Conservation (phyloP, 306 rosid genomes). For the Corylus americana region DNA sequence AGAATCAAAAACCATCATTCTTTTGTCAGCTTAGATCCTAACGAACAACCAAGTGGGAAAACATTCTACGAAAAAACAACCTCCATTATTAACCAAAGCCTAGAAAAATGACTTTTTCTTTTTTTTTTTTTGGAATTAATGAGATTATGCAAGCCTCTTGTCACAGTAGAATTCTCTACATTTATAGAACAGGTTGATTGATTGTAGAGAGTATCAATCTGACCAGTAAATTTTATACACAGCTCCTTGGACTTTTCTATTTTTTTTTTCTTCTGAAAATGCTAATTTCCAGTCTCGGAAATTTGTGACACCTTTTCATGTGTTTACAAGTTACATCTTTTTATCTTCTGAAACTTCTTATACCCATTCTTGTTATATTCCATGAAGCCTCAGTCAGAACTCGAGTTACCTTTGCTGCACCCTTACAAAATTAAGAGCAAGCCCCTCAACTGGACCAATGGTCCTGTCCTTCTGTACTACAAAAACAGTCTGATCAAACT, state of each 20-base stretch:
- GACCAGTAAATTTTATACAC: not conserved
- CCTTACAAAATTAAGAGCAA: conserved; percentile 59
- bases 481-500: conserved; percentile 93
- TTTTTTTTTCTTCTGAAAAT: not conserved
- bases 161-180: not conserved
- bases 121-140: not conserved
- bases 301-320: not conserved
- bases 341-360: not conserved
- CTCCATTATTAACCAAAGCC: not conserved
- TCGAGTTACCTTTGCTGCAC: conserved; percentile 84
- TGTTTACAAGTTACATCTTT: not conserved
- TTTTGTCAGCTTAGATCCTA: not conserved
- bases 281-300: not conserved
- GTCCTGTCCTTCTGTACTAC: conserved; percentile 46
- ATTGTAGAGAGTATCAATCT: not conserved
- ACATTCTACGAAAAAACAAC: not conserved
- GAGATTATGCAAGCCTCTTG: not conserved
- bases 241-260: not conserved
- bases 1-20: not conserved
- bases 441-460: conserved; percentile 65
- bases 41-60: not conserved
- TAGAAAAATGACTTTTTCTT: not conserved
- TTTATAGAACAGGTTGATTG: not conserved
- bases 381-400: conserved; percentile 11
- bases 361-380: not conserved